Percentiles rank a stretch among this genome's conserved stretches.
Evolutionary conservation across 106 monocot genomes (phyloP).

Genomic region (Hemerocallis citrina): DNA sequence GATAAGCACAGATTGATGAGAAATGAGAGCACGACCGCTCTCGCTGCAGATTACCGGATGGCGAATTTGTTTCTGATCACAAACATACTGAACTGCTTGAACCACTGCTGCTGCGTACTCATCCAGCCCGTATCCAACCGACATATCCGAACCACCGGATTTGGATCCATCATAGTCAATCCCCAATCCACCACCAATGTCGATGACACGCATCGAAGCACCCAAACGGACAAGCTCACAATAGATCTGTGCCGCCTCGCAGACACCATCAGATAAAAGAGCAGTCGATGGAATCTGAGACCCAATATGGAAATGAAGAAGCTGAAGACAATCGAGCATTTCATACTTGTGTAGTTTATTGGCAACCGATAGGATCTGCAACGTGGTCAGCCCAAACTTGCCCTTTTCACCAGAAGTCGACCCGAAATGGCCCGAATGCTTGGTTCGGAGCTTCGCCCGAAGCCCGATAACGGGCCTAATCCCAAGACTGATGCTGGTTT

Average conservation of each 20-base stretch:
- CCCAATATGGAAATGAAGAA: conserved; percentile 76
- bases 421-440: conserved; percentile 70
- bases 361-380: conserved; percentile 55
- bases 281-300: conserved; percentile 64
- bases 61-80: conserved; percentile 40
- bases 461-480: conserved; percentile 66
- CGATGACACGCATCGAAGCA: conserved; percentile 57
- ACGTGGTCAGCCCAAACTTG: conserved; percentile 61
- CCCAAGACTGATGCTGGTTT: conserved; percentile 31
- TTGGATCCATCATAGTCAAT: conserved; percentile 69
- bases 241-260: conserved; percentile 72
- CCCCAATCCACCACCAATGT: conserved; percentile 70
- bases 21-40: conserved; percentile 69
- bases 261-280: conserved; percentile 44
- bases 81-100: conserved; percentile 34
- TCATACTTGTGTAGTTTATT: conserved; percentile 37
- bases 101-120: conserved; percentile 57
- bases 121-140: conserved; percentile 48
- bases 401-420: conserved; percentile 78
- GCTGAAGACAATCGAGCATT: conserved; percentile 78
- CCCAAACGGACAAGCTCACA: conserved; percentile 62
- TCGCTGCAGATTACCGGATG: conserved; percentile 83
- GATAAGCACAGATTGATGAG: conserved; percentile 67
- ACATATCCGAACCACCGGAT: conserved; percentile 57
- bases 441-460: conserved; percentile 72